Conservation (phyloP, 73 alveolate species). For the Paramecium sonneborni region DNA sequence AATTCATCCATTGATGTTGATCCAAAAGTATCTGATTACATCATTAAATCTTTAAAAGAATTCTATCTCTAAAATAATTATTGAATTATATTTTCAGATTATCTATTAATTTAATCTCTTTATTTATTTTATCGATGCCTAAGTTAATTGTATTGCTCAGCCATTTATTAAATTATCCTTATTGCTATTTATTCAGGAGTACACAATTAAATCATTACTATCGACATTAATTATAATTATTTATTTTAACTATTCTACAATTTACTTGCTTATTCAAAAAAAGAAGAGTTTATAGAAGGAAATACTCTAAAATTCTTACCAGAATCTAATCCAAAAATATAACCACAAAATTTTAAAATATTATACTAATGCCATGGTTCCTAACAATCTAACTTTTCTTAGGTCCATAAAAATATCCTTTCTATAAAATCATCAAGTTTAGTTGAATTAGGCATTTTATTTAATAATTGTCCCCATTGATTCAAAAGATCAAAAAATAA, state of each 20-base stretch:
- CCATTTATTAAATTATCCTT: neutral
- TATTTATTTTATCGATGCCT: neutral
- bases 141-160: neutral
- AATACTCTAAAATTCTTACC: conserved; percentile 35
- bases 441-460: neutral
- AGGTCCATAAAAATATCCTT: neutral
- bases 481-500: neutral
- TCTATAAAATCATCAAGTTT: conserved; percentile 36
- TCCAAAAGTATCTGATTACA: conserved; percentile 5
- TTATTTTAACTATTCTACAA: neutral
- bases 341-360: conserved; percentile 39
- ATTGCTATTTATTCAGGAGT: conserved; percentile 13
- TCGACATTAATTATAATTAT: conserved; percentile 5
- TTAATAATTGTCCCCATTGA: conserved; percentile 20
- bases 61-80: neutral
- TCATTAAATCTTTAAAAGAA: neutral
- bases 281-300: neutral
- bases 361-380: conserved; percentile 55
- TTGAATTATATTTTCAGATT: conserved; percentile 1
- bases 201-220: conserved; percentile 18
- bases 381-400: neutral
- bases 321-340: conserved; percentile 22
- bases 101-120: conserved; percentile 47
- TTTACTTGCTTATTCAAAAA: neutral
- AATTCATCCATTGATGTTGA: conserved; percentile 30